Percentiles rank a stretch among this genome's conserved stretches.
Conservation (phyloP, 164 flowering plant genomes). For the Stephania japonica region DNA sequence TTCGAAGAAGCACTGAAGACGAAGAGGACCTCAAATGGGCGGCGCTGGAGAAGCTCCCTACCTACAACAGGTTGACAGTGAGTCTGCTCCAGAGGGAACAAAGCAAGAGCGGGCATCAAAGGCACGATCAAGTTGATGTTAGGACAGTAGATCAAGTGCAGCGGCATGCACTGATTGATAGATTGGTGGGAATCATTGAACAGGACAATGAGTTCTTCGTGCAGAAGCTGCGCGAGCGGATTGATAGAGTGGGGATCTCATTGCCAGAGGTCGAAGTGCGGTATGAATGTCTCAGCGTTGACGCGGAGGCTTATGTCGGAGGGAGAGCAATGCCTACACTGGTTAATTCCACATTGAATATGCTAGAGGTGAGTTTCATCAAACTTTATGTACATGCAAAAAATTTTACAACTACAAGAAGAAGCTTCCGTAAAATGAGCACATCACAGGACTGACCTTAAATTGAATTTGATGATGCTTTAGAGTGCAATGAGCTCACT, state of each 20-base stretch:
- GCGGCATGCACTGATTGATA: slow-evolving; percentile 30
- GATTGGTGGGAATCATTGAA: slow-evolving; percentile 35
- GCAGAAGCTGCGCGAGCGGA: slow-evolving; percentile 38
- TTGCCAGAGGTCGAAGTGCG: slow-evolving; percentile 15
- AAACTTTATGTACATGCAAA: not conserved
- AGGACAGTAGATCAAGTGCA: slow-evolving; percentile 24
- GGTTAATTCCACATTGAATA: slow-evolving; percentile 8
- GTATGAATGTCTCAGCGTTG: slow-evolving; percentile 14
- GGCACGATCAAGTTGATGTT: slow-evolving; percentile 29
- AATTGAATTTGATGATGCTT: not conserved
- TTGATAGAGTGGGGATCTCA: slow-evolving; percentile 24
- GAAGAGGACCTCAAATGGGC: slow-evolving; percentile 68
- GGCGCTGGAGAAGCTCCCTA: slow-evolving; percentile 55
- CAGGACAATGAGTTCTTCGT: slow-evolving; percentile 50
- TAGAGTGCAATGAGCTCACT: slow-evolving; percentile 20
- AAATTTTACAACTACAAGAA: not conserved
- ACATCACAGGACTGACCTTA: not conserved
- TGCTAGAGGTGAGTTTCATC: slow-evolving; percentile 7
- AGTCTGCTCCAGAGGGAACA: slow-evolving; percentile 22
- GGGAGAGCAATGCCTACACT: slow-evolving; percentile 15
- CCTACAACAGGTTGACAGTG: slow-evolving; percentile 37
- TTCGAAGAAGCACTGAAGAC: slow-evolving; percentile 32
- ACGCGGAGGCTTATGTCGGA: slow-evolving; percentile 14
- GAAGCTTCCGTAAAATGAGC: not conserved
- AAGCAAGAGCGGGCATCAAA: slow-evolving; percentile 17